Evolutionary conservation across 768 basidiomycete genomes (phyloP), one percentile per base, ranked within the genome.

Genomic region (Suillus occidentalis): DNA sequence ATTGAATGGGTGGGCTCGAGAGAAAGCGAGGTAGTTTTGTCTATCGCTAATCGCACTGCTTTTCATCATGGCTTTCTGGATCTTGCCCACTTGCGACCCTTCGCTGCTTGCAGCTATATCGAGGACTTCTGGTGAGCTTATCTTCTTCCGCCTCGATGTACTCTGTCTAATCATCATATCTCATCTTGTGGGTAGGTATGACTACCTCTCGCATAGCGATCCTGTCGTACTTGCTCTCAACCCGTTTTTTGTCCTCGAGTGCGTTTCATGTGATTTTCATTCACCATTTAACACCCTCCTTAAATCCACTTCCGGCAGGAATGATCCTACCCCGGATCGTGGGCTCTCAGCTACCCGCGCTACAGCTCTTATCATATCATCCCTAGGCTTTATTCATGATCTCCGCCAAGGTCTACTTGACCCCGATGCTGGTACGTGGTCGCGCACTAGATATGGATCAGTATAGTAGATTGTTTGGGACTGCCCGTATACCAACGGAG

Each of bases 161-260:
- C 28, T 25, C 57, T 67, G 65, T 59, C 67, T 66, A 43, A 61
- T 59, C 53, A 60, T 64, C 5, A 31, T 45, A 16, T 59, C n/a
- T 18, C 14, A 25, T 28, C 20, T 60, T 57, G 55, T 25, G 47
- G 31, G 22, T 69, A 87, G 87, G 91, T 94, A 95, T 68, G 93
- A 95, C 42, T 97, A 97, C 72, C 82, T 97, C 50, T 90, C 88
- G 3, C 91, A 94, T 73, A 87, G 88, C 66, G 94, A 97, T 69
- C 94, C 95, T 0, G 95, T 99, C 42, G 97, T 98, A 2, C 85
- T 99, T 63, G 90, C 91, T 47, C 83, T 99, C 70, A 99, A 99
- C 72, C 97, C 97, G 0, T 99, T 95, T 83, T 99, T 99, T 75
- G 92, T 98, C 7, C 88, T 99, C 68, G 94, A 97, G 95, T 96